Conservation (phyloP, 371 early-diverging fungal species). For the Mucor velutinosus region DNA sequence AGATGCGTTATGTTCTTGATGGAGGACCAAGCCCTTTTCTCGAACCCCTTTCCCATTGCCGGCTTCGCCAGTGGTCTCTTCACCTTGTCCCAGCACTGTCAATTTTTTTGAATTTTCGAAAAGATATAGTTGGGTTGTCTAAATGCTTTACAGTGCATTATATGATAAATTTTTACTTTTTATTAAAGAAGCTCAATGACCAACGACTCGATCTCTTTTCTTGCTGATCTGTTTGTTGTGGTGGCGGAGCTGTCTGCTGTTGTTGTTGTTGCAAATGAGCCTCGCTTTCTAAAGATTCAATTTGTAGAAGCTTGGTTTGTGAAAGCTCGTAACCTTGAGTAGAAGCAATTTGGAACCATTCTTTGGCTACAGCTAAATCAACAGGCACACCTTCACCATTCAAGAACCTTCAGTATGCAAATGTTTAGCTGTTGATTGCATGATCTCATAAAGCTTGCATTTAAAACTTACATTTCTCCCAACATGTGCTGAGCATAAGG, state of each 20-base stretch:
- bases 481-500: constrained; percentile 51
- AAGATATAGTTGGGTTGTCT: too few relatives aligned
- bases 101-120: too few relatives aligned
- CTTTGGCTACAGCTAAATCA: constrained; percentile 45
- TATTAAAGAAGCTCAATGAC: constrained; percentile 38
- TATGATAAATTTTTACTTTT: constrained; percentile 3
- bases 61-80: too few relatives aligned
- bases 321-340: constrained; percentile 49
- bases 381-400: constrained; percentile 52
- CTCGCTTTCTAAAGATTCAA: constrained; percentile 16
- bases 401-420: constrained; percentile 30
- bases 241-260: constrained; percentile 1
- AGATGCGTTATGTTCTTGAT: too few relatives aligned
- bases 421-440: not conserved
- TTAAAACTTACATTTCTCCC: constrained; percentile 52
- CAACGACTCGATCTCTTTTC: constrained; percentile 43
- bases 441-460: too few relatives aligned
- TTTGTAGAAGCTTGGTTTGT: constrained; percentile 31
- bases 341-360: constrained; percentile 52
- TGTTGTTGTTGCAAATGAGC: constrained; percentile 2
- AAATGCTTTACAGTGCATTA: too few relatives aligned
- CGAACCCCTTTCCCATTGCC: too few relatives aligned
- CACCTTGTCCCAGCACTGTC: too few relatives aligned
- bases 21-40: too few relatives aligned
- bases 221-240: constrained; percentile 6